These are phyloP conservation scores for Geranium incanum DNA, from an alignment of 441 rosid species.

Conservation along the genomic window DNA sequence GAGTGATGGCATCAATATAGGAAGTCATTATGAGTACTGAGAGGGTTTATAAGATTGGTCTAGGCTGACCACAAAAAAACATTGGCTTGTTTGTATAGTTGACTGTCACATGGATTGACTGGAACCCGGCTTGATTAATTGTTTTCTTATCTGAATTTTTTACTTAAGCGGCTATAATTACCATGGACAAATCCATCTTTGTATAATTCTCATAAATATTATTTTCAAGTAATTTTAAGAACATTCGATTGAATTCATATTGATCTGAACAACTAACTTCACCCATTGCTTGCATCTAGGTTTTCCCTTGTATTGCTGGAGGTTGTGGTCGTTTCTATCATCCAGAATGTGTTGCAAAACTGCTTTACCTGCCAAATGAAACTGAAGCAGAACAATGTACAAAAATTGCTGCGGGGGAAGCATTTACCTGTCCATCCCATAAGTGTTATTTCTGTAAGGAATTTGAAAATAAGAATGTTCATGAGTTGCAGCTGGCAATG, in stretches of 20 bases:
- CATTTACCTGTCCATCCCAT: constrained; percentile 75
- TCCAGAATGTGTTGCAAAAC: constrained; percentile 65
- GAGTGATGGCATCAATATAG: not conserved
- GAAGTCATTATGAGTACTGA: not conserved
- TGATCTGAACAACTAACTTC: constrained; percentile 7
- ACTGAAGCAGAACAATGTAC: constrained; percentile 46
- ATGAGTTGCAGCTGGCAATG: constrained; percentile 68
- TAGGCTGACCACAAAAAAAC: not conserved
- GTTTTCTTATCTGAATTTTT: not conserved
- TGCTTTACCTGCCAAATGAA: constrained; percentile 42
- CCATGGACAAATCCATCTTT: not conserved
- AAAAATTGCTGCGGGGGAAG: constrained; percentile 53
- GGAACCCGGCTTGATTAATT: not conserved
- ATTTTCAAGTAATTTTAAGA: not conserved
- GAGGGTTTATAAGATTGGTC: constrained; percentile 6
- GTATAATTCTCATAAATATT: not conserved
- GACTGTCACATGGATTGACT: not conserved
- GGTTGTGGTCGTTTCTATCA: constrained; percentile 89
- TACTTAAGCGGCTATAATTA: not conserved
- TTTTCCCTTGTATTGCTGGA: constrained; percentile 72
- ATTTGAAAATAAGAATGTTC: constrained; percentile 56
- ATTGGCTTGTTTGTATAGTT: not conserved
- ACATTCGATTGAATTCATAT: not conserved
- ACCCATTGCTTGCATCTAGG: constrained; percentile 35
- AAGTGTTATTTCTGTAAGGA: constrained; percentile 65